Evolutionary conservation across 2,329 filamentous ascomycete genomes (phyloP), one percentile per base, ranked within the genome.

Genomic region (Beauveria australis): DNA sequence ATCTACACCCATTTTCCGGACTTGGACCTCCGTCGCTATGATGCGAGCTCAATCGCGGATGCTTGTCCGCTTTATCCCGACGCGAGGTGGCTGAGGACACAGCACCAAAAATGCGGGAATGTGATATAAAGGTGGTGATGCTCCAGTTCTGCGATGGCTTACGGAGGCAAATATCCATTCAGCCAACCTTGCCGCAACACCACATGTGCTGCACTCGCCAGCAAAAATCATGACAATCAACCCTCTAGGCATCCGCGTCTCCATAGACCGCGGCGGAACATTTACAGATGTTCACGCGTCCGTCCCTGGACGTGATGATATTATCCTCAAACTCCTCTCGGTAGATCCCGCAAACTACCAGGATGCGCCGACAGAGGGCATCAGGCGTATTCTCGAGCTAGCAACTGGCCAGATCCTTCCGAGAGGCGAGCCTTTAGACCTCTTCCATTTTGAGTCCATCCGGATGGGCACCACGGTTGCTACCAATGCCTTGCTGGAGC

Each of bases 381-480:
- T 91, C 63, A 79, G 88, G 3, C 71, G 72, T 33, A 73, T 77
- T 26, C 64, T 76, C 12, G 73, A 72, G 65, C 66, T 68, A 18
- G 73, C 71, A 6, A 69, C 70, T 1, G 68, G 68, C 3, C 67
- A 66, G 6, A 63, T 69, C 2, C 66, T 76, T 18, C 72, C 74
- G 0, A 67, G 72, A 5, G 73, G 72, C 1, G 66, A 70, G 1
- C 60, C 71, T 7, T 56, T 77, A 12, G 71, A 76, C 12, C 69
- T 74, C 1, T 70, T 68, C 0, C 67, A 71, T 12, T 71, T 77
- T 43, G 85, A 89, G 69, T 88, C 84, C 61, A 90, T 91, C 67
- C 84, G 88, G 24, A 91, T 91, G 87, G 88, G 89, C n/a, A 91
- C 89, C 0, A 91, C 88, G 0, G 88, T 91, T 2, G 88, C 88